These are phyloP conservation scores for Sugiyamaella mastotermitis DNA, from an alignment of 805 yeast species.

Conservation along the genomic window DNA sequence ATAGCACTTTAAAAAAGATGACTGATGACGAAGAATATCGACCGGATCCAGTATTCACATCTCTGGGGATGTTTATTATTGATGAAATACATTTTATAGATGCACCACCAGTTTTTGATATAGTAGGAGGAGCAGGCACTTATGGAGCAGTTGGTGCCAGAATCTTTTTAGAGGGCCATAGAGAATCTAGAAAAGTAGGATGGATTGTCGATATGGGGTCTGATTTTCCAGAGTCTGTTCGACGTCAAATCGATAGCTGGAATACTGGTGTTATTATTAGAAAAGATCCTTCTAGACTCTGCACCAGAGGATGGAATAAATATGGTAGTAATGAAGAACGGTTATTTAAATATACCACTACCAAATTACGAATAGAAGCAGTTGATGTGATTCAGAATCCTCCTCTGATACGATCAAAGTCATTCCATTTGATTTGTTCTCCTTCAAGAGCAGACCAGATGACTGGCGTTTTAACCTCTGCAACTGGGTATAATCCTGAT, in stretches of 20 bases:
- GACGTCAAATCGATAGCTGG: slow-evolving; percentile 51
- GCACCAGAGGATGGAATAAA: slow-evolving; percentile 77
- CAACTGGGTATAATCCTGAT: slow-evolving; percentile 12
- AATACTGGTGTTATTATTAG: slow-evolving; percentile 54
- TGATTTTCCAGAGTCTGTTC: slow-evolving; percentile 58
- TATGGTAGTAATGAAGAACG: slow-evolving; percentile 61
- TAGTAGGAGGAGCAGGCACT: slow-evolving; percentile 89
- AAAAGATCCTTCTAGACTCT: slow-evolving; percentile 43
- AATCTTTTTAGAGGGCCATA: slow-evolving; percentile 39
- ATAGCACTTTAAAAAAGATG: too few relatives aligned
- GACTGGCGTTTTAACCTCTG: slow-evolving; percentile 30
- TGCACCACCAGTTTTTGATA: slow-evolving; percentile 35
- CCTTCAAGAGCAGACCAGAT: slow-evolving; percentile 53
- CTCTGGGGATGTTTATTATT: slow-evolving; percentile 85
- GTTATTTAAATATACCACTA: slow-evolving; percentile 54
- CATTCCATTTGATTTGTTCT: slow-evolving; percentile 72
- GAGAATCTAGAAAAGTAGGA: slow-evolving; percentile 37
- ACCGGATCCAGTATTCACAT: slow-evolving; percentile 43
- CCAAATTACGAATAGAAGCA: slow-evolving; percentile 53
- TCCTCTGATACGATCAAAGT: slow-evolving; percentile 35
- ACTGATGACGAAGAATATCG: too few relatives aligned
- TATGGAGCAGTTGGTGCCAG: slow-evolving; percentile 74
- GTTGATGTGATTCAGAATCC: slow-evolving; percentile 43
- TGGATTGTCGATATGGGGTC: slow-evolving; percentile 76
- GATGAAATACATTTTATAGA: slow-evolving; percentile 69